Evolutionary conservation across 805 yeast genomes (phyloP), one percentile per base, ranked within the genome.

Genomic region (Naumovozyma dairenensis): DNA sequence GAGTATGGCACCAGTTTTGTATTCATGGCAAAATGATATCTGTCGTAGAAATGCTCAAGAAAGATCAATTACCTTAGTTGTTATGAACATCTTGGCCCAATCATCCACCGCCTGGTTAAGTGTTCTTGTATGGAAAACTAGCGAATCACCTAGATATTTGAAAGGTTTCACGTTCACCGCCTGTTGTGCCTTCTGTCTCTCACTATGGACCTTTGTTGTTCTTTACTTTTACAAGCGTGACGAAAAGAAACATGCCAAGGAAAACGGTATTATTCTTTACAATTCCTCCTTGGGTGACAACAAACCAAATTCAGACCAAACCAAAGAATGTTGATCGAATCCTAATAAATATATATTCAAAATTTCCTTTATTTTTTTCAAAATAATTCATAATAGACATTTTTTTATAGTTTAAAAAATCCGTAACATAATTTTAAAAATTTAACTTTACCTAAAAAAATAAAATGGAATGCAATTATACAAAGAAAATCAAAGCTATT

Each of bases 1-100:
- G 71, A 73, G 78, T 8, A 69, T 68, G 67, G 77, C 80, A 1
- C 73, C 79, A 0, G 73, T 70, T 1, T 51, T 72, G 12, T 74
- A 73, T 48, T 64, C 74, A 13, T 74, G 78, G 77, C 68, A 67
- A 34, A 71, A 71, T 42, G 77, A 71, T 51, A 72, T 73, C 25
- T 67, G 74, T 35, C 62, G 78, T 30, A 62, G 67, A 28, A 74
- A 73, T 43, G 64, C 71, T 5, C 67, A 71, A 40, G 66, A 67
- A 33, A 57, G 80, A 40, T 69, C 77, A 4, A 63, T 72, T 16
- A 63, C 67, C 27, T 57, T 73, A 39, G 71, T 71, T 19, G 46
- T 62, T n/a, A 66, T 71, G 69, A 72, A 72, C 48, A 51, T 56
- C 25, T 44, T 72, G 28, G 75, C 78, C 4, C 75, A 72, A 45